Base-by-base conservation (phyloP, 305 asterid genomes). In the Galium porrigens region DNA sequence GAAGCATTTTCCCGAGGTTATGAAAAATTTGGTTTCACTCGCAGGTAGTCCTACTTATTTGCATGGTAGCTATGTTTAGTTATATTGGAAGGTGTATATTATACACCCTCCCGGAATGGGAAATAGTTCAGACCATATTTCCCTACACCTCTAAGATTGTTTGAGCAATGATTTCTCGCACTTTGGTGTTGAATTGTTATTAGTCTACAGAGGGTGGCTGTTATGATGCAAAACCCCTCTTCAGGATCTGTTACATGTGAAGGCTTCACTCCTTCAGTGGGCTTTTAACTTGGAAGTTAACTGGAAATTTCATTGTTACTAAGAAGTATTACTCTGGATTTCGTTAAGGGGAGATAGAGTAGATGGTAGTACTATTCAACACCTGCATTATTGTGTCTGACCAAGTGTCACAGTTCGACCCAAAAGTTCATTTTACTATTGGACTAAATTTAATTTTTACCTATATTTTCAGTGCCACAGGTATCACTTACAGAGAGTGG, bases 401-500 rank as follows among this genome's bases (percentile, higher is more conserved):
- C 22, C 18, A 52, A 55, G 52, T 18, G 29, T 29, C 30, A 29
- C 15, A 34, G 64, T 39, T 29, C 0, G 18, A 10, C 9, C 29
- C 42, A 29, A 56, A 37, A 69, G 64, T 32, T 70, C 34, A 34
- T 54, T 42, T 69, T 58, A 42, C 11, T 22, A 10, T 41, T 11
- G 55, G 58, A 14, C 32, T 55, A 30, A 56, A 25, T 22, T 42
- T 36, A 53, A 48, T 15, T 61, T 53, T 22, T 66, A 5, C 82
- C 78, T 81, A 56, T 70, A 27, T 84, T 81, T 75, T 67, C 85
- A 94, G 99, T 79, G 88, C 80, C 75, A 74, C 95, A 74, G 99
- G 99, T 67, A 90, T 90, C 80, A 94, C 96, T 54, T 94, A 87
- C 77, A 79, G 94, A 74, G 99, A 94, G 73, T 94, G 99, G 99